Evolutionary conservation across 192 early-diverging fungal genomes (phyloP), one percentile per base, ranked within the genome.

Genomic region (Fimicolochytrium jonesii): DNA sequence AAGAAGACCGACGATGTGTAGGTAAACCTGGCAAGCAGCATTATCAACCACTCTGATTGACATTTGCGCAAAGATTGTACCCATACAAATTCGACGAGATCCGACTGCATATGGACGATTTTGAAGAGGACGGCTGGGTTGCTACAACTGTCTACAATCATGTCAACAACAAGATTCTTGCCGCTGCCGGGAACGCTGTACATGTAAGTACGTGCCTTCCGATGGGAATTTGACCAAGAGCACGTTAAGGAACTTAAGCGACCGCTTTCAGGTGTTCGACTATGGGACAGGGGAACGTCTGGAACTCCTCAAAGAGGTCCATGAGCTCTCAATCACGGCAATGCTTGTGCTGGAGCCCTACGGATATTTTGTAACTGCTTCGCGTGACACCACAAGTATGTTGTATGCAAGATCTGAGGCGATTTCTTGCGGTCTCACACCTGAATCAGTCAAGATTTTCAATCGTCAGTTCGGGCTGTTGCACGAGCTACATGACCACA

Each of bases 321-420:
- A 81, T 45, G 75, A 72, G 17, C 63, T 71, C 1, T 75, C 77
- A 2, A 79, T 81, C 30, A 72, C 75, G 28, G 72, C 64, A 0
- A 69, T 81, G 73, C 22, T 61, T 6, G 61, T 75, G 30, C 70
- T 62, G 56, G 65, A 59, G 30, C 64, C 60, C 6, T 61, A 72
- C 18, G 71, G 70, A 42, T 76, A 72, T 31, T 64, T 78, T 15
- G 70, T 81, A 26, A 81, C 79, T 9, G 78, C 65, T 32, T 81
- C 79, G 0, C 70, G 72, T 33, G 79, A 81, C 46, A 56, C 69
- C 13, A 76, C 77, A 2, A 77, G 78, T 80, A 64, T 41, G 53
- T 7, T 5, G n/a, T 0, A 0, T n/a, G 28, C 13, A 17, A 3
- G 32, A 23, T 56, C 53, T 34, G n/a, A 18, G 53, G 17, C 3